Conservation (phyloP, 306 rosid genomes). For the Rosa persica region DNA sequence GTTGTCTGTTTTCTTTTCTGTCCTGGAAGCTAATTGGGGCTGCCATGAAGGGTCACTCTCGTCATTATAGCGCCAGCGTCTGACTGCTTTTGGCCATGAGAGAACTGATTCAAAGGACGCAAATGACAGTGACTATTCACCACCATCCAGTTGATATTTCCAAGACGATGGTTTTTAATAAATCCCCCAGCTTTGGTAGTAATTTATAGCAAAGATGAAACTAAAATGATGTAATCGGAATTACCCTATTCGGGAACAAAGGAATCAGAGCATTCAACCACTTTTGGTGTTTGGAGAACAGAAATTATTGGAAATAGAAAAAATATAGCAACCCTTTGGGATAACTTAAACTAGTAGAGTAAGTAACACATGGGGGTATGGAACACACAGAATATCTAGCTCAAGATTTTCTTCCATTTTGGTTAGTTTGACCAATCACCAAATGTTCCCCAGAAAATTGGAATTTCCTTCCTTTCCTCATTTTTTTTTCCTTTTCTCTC, state of each 20-base stretch:
- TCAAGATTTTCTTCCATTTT: constrained; percentile 47
- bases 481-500: constrained; percentile 19
- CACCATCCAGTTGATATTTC: constrained; percentile 62
- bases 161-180: constrained; percentile 30
- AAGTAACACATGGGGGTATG: constrained; percentile 1
- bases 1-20: constrained; percentile 4
- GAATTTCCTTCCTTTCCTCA: neutral
- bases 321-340: neutral
- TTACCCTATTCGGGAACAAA: constrained; percentile 32
- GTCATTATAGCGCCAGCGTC: constrained; percentile 71
- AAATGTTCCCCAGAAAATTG: constrained; percentile 39
- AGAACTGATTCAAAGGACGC: constrained; percentile 98
- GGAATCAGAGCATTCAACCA: constrained; percentile 4
- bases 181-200: neutral
- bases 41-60: constrained; percentile 80
- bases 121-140: constrained; percentile 80
- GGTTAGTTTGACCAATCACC: constrained; percentile 55
- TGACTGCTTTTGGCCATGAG: constrained; percentile 78
- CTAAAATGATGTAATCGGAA: neutral
- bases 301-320: neutral
- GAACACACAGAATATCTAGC: constrained; percentile 38
- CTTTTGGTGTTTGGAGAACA: neutral
- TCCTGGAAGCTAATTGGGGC: constrained; percentile 42
- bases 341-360: neutral
- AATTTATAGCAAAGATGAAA: neutral